Percentiles rank a stretch among this genome's conserved stretches.
Conservation (phyloP, 495 filamentous ascomycete species). For the Penicillium lagena region DNA sequence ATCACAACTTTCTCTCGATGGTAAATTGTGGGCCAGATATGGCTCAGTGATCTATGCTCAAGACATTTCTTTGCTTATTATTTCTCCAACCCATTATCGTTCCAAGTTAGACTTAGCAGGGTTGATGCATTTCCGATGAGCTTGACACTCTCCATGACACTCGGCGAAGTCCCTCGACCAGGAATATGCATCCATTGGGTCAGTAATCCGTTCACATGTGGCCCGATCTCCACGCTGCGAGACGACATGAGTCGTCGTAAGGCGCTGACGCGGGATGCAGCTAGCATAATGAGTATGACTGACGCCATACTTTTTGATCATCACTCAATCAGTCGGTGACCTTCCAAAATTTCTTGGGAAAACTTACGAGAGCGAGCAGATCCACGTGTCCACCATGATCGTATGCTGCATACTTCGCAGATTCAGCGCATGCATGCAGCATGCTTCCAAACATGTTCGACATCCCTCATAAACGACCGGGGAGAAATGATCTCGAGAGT, state of each 20-base stretch:
- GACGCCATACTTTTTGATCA: slow-evolving; percentile 12
- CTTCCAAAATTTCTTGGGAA: neutral
- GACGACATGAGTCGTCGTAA: slow-evolving; percentile 5
- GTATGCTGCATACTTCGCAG: slow-evolving; percentile 32
- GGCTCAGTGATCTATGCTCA: no score
- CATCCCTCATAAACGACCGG: slow-evolving; percentile 24
- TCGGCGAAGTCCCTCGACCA: slow-evolving; percentile 16
- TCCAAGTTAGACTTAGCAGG: slow-evolving; percentile 1
- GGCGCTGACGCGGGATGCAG: slow-evolving; percentile 8
- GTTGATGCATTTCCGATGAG: slow-evolving; percentile 24
- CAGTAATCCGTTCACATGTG: slow-evolving; percentile 9
- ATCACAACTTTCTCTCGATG: no score
- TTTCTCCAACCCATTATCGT: neutral
- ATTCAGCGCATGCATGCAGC: slow-evolving; percentile 34
- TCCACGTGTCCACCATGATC: slow-evolving; percentile 42
- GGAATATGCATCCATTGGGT: slow-evolving; percentile 14
- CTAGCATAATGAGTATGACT: slow-evolving; percentile 13
- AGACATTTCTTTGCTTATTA: no score
- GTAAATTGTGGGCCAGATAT: no score
- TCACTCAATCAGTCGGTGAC: no score
- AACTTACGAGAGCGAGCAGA: slow-evolving; percentile 41
- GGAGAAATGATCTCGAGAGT: slow-evolving; percentile 3
- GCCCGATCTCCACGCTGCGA: slow-evolving; percentile 10
- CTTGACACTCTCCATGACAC: slow-evolving; percentile 9
- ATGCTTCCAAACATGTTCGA: slow-evolving; percentile 32